Conservation (phyloP, 2,329 filamentous ascomycete genomes). For the Rasamsonia emersonii region DNA sequence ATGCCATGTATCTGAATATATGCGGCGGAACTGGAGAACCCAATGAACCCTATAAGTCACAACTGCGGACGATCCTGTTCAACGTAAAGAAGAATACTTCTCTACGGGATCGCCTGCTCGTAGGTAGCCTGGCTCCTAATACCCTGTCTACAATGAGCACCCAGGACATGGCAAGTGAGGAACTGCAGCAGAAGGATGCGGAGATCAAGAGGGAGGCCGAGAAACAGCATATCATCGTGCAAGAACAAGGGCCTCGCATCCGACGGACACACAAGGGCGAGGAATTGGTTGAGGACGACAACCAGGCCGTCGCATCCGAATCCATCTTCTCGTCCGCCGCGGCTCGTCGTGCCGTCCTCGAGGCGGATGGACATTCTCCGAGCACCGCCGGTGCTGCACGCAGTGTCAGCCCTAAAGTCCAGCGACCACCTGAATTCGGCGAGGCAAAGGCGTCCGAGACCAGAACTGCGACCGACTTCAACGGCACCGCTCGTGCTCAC, state of each 20-base stretch:
- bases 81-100: constrained; percentile 86
- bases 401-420: constrained; percentile 16
- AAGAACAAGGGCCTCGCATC: constrained; percentile 67
- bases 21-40: constrained; percentile 44
- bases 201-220: constrained; percentile 51
- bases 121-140: constrained; percentile 61
- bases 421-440: constrained; percentile 14
- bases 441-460: constrained; percentile 38
- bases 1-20: constrained; percentile 50
- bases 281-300: constrained; percentile 74
- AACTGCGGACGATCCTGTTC: constrained; percentile 69
- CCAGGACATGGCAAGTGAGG: constrained; percentile 85
- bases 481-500: constrained; percentile 62
- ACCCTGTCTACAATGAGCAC: constrained; percentile 78
- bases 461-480: constrained; percentile 32
- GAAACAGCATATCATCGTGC: constrained; percentile 64
- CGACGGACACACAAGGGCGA: constrained; percentile 92
- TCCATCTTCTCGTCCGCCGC: constrained; percentile 40
- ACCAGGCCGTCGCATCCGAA: constrained; percentile 37
- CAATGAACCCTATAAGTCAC: constrained; percentile 47
- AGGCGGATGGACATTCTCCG: constrained; percentile 20
- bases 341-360: constrained; percentile 33
- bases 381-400: constrained; percentile 12
- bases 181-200: constrained; percentile 60
- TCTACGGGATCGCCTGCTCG: constrained; percentile 67